Percentiles rank a stretch among this genome's conserved stretches.
Conservation (phyloP, 2,329 filamentous ascomycete genomes). For the Claviceps maximensis region DNA sequence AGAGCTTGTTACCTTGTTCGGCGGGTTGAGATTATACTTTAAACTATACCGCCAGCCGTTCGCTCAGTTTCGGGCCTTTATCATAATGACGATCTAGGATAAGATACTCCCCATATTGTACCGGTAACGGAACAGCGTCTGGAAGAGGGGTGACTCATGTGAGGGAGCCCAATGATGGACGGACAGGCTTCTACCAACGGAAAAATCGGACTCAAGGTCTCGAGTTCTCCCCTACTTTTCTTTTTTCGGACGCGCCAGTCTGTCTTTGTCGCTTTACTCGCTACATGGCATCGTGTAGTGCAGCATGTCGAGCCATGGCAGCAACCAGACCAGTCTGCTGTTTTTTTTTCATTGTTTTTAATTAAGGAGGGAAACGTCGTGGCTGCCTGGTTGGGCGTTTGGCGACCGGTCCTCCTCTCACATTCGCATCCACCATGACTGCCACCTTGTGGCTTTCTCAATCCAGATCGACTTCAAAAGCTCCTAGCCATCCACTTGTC, state of each 20-base stretch:
- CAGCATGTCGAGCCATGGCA: not conserved
- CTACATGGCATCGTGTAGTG: not conserved
- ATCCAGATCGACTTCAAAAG: constrained; percentile 1
- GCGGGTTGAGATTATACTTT: constrained; percentile 2
- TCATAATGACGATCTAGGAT: not conserved
- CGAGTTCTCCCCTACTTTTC: not conserved
- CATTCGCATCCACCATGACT: constrained; percentile 3
- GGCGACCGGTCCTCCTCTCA: not conserved
- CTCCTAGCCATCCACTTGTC: not conserved
- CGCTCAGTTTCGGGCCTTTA: not conserved
- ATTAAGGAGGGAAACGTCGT: not conserved
- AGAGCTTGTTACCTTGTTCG: not conserved
- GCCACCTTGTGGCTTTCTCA: constrained; percentile 5
- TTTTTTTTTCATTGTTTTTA: not conserved
- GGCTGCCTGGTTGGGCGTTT: not conserved
- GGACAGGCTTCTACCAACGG: not conserved
- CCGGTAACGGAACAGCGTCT: constrained; percentile 4
- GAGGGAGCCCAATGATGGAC: not conserved
- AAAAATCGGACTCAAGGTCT: not conserved
- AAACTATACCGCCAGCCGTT: not conserved
- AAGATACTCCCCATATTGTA: not conserved
- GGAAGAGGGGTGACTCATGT: not conserved
- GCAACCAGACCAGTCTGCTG: not conserved
- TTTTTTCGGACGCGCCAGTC: not conserved
- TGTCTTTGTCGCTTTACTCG: not conserved